Evolutionary conservation across 805 yeast species (phyloP).

Genomic region (Debaryomyces castellii): DNA sequence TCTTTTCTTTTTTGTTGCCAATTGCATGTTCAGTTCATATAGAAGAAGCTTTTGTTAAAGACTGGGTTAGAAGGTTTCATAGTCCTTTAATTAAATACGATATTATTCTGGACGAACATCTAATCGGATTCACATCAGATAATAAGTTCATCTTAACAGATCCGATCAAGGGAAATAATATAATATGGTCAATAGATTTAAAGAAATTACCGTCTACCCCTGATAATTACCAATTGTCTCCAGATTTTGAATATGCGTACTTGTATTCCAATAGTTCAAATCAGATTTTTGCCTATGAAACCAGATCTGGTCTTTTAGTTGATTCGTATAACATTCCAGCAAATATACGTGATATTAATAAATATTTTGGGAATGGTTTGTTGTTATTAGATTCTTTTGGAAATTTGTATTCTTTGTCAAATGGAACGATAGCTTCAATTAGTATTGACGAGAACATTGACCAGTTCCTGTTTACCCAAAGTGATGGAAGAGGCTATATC

Average conservation of each 20-base stretch:
- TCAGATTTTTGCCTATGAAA: conserved; percentile 11
- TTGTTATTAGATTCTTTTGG: conserved; percentile 13
- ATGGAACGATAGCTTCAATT: background rate
- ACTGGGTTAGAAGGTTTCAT: conserved; percentile 52
- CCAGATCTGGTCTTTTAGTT: conserved; percentile 12
- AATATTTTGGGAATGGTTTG: conserved; percentile 13
- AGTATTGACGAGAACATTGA: background rate
- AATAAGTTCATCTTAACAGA: conserved; percentile 14
- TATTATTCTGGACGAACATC: conserved; percentile 2
- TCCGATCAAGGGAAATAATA: conserved; percentile 1
- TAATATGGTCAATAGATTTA: conserved; percentile 20
- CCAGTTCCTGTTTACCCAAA: conserved; percentile 5
- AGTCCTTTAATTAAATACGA: conserved; percentile 30
- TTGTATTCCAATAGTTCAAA: conserved; percentile 9
- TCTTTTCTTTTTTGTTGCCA: background rate
- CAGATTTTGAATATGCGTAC: conserved; percentile 10
- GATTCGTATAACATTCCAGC: conserved; percentile 7
- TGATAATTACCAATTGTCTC: conserved; percentile 7
- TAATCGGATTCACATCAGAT: conserved; percentile 14
- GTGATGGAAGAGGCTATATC: conserved; percentile 13
- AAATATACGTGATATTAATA: conserved; percentile 5
- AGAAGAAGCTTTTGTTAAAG: conserved; percentile 55
- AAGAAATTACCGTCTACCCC: conserved; percentile 8
- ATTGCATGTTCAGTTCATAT: conserved; percentile 24
- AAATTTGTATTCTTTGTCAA: conserved; percentile 6